Base-by-base conservation (phyloP, 352 stramenopile species). In the Pythium sp. region DNA sequence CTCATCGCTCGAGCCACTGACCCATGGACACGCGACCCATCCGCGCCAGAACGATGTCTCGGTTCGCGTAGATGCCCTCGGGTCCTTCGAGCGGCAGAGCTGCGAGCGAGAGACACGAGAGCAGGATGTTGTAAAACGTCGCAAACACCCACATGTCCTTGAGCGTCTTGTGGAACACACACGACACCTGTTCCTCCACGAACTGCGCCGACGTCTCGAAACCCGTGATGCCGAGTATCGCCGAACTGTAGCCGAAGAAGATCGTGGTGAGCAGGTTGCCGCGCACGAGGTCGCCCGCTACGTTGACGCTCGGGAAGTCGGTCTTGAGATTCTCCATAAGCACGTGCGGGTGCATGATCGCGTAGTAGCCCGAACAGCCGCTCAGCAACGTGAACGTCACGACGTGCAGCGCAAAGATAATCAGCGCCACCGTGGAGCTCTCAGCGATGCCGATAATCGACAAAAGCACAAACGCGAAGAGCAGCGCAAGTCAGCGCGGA, bases 141-240 rank as follows among this genome's bases (percentile, higher is more conserved):
- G 93, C 91, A 47, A 90, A 87, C 4, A 77, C 26, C 90, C 90
- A 97, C 90, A 97, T 96, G 69, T 94, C 92, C 24, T 80, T 65
- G 64, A 91, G 68, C 11, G 82, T 90, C 67, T 88, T 85, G 49
- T 79, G 72, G 67, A 97, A 98, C 8, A 97, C 89, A 2, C 90
- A 87, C 5, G 82, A 77, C 32, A 79, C 77, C 72, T 97, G 90
- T 75, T 97, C 86, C 71, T 98, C 90, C 14, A 98, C 87, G 79
- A 97, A 97, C 69, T 97, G 90, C 3, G 89, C 88, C 56, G 84
- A 93, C 0, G 86, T 97, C 76, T 98, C 92, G 62, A 98, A 98
- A 26, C 92, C 92, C 15, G 84, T 95, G 63, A 97, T 93, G 58
- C 92, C 92, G 22, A 98, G 77, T 86, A 98, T 97, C 3, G 91